phyloP scores from a whole-genome alignment of 169 alveolate species.

The Toxoplasma gondii region DNA sequence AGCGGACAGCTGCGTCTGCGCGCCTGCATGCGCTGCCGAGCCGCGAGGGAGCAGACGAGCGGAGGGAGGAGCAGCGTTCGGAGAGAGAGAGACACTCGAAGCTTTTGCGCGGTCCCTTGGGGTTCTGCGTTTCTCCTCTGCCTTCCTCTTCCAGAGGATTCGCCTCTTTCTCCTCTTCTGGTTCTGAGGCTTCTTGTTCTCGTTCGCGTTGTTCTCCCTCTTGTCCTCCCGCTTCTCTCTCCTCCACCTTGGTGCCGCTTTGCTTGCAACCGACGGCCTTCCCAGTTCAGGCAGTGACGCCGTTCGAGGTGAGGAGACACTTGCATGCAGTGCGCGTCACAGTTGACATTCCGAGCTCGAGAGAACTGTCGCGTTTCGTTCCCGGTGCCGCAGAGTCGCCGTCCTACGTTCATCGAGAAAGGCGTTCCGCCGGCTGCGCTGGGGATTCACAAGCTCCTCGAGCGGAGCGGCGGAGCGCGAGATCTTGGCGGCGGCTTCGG shows the following conservation, averaged over 20 bases:
- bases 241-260: neutral
- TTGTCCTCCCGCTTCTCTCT: neutral
- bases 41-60: no score
- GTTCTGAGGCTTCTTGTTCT: neutral
- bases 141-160: no score
- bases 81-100: no score
- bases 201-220: neutral
- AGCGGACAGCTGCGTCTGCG: no score
- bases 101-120: no score
- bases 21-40: no score
- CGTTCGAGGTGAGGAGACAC: neutral
- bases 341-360: neutral
- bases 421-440: neutral
- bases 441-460: neutral
- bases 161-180: neutral
- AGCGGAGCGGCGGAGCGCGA: neutral
- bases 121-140: no score
- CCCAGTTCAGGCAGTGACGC: slow-evolving; percentile 18
- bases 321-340: neutral
- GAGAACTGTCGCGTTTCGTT: neutral
- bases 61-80: no score
- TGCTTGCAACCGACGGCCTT: neutral
- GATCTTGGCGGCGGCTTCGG: neutral
- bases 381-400: neutral
- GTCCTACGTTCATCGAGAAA: neutral